Percentiles rank a stretch among this genome's conserved stretches.
These are phyloP conservation scores for Cystofilobasidium bisporidii DNA, from an alignment of 768 basidiomycete species.

Conservation along the genomic window DNA sequence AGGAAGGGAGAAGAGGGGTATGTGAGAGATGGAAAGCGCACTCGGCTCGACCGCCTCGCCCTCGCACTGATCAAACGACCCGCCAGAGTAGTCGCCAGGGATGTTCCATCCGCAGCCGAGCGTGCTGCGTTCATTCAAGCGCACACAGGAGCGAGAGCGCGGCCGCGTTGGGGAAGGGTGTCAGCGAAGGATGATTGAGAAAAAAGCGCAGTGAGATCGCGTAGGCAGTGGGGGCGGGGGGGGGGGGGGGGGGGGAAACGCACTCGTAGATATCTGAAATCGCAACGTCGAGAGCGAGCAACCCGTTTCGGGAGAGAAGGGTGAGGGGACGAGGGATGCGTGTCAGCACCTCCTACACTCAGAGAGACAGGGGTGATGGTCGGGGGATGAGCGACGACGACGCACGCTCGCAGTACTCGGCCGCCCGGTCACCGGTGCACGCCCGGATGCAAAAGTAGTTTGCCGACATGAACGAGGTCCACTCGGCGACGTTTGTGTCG, in stretches of 20 bases:
- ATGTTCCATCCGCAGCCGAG: slow-evolving; percentile 40
- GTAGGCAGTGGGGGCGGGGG: too few species aligned
- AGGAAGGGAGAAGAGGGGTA: not conserved
- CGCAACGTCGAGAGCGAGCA: too few species aligned
- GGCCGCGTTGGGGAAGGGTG: too few species aligned
- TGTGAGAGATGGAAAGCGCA: not conserved
- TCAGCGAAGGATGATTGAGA: too few species aligned
- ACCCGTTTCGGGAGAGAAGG: too few species aligned
- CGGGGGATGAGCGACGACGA: not conserved
- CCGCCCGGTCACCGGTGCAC: slow-evolving; percentile 41
- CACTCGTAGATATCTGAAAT: slow-evolving; percentile 9
- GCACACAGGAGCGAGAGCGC: not conserved
- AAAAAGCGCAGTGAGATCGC: too few species aligned
- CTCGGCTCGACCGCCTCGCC: slow-evolving; percentile 26
- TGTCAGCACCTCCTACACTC: not conserved
- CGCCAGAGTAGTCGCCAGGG: slow-evolving; percentile 41
- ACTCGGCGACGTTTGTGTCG: slow-evolving; percentile 52
- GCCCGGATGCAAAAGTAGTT: slow-evolving; percentile 36
- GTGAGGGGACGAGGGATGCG: not conserved
- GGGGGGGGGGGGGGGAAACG: not conserved
- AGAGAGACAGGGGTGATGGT: too few species aligned
- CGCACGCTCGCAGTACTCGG: slow-evolving; percentile 52
- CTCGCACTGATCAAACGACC: slow-evolving; percentile 40
- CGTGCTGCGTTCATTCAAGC: not conserved
- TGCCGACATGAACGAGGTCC: slow-evolving; percentile 50